Evolutionary conservation across 169 alveolate species (phyloP), one percentile per base, ranked within the genome.

Genomic region (Neospora caninum): DNA sequence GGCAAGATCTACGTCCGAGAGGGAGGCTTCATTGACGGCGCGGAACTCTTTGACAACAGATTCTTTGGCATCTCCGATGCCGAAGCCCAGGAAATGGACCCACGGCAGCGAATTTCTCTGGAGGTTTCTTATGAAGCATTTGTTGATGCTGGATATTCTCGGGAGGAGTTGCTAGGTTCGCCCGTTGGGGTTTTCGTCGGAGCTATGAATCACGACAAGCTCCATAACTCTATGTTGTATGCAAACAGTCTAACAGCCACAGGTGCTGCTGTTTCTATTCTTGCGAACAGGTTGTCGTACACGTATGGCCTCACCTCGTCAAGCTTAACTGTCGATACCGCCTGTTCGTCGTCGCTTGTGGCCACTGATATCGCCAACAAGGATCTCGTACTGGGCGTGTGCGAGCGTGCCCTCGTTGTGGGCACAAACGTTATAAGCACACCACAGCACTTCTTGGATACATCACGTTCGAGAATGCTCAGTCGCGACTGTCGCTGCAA

Each of bases 381-480:
- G 27, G 34, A 34, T 78, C 43, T 36, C 25, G 13, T 13, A 13
- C 45, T 13, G 20, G 42, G 49, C 91, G 67, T 27, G 80, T 93
- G 39, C n/a, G 53, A 13, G 93, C 96, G 58, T 94, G 95, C 0
- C 95, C 94, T 58, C 96, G 94, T 0, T 95, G 93, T 34, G 96
- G 98, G 96, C 67, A 83, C 88, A 31, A 95, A 95, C 84, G 73
- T 92, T 41, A 82, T 95, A 70, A 82, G 88, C 42, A 78, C 96
- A 29, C 96, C 96, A 0, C 92, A 92, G 29, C 73, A 67, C 7
- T 93, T 89, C 54, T 34, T 95, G 9, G 94, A 94, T 22, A 80
- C 82, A 31, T 95, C 96, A 67, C 92, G 93, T 34, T 96, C 97
- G 4, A 64, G 88, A 34, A 96, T 96, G 97, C 95, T 96, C 34